Base-by-base conservation (phyloP, 805 yeast species). In the Yamadazyma paraphyllophila region DNA sequence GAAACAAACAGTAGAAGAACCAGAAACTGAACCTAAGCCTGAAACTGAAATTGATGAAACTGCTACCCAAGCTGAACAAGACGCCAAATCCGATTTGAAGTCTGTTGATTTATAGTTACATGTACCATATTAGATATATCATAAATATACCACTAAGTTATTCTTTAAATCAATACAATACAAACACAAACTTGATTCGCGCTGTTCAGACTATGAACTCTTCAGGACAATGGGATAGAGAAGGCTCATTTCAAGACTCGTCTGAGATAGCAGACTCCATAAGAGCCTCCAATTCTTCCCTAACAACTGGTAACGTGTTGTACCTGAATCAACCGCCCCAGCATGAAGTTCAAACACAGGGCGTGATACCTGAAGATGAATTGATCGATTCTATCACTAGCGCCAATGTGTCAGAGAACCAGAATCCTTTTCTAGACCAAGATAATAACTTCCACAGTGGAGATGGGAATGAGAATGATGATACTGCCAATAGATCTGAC, bases 361-460 rank as follows among this genome's bases (percentile, higher is more conserved):
- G 54, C 7, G 52, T 52, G n/a, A 63, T 63, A 16, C 57, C 68
- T 2, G 60, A 57, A 25, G 59, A 59, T 20, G 69, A 64, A 46
- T 37, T 65, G 10, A 50, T 62, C 35, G 67, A 64, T 45, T 62
- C 69, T 1, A 57, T 65, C 10, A 57, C 57, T 10, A 52, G 56
- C 16, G 50, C 56, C 8, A 48, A 51, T 37, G 55, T 49, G 2
- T 44, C 55, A 11, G 52, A 51, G 13, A 20, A 50, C 7, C 49
- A 45, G 15, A 37, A 48, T 20, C 53, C 54, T n/a, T 49, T 46
- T 31, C n/a, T 52, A 9, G 51, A 50, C 31, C 47, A 47, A 9
- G 40, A 40, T n/a, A 33, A 39, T 15, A 11, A 33, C 38, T 44
- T 42, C 39, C 44, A 44, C 12, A 30, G 42, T 37, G 52, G 41